Percentiles rank a stretch among this genome's conserved stretches.
phyloP scores from a whole-genome alignment of 169 alveolate species.

The Cyclospora cayetanensis region DNA sequence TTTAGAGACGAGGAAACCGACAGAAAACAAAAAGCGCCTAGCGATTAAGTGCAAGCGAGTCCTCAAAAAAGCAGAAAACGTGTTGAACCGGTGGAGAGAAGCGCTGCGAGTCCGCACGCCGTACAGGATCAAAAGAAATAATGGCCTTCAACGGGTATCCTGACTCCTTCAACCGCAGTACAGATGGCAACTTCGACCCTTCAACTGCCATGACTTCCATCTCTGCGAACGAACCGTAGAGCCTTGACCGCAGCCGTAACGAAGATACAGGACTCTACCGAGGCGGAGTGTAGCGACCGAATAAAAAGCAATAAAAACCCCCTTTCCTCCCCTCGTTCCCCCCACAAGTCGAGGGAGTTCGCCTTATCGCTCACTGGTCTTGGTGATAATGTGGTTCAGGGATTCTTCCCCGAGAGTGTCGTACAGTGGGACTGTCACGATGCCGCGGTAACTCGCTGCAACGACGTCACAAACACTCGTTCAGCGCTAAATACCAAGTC shows the following conservation, averaged over 20 bases:
- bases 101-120: neutral
- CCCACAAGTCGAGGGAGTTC: neutral
- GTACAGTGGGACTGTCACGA: conserved; percentile 72
- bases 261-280: too few relatives aligned
- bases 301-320: neutral
- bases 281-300: too few relatives aligned
- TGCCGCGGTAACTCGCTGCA: conserved; percentile 54
- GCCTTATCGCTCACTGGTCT: conserved; percentile 65
- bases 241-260: too few relatives aligned
- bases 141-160: conserved; percentile 27
- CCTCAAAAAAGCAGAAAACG: too few relatives aligned
- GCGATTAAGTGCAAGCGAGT: too few relatives aligned
- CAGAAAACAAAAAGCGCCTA: neutral
- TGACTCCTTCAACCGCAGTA: neutral
- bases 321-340: neutral
- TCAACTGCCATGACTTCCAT: conserved; percentile 58
- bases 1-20: neutral
- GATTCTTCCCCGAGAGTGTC: conserved; percentile 75
- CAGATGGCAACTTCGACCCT: conserved; percentile 32
- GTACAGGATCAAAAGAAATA: conserved; percentile 58
- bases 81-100: neutral
- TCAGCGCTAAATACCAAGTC: neutral
- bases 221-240: conserved; percentile 25
- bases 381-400: conserved; percentile 45
- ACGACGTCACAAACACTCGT: neutral